Evolutionary conservation across 805 yeast species (phyloP).

Genomic region (Zygosaccharomyces bailii): DNA sequence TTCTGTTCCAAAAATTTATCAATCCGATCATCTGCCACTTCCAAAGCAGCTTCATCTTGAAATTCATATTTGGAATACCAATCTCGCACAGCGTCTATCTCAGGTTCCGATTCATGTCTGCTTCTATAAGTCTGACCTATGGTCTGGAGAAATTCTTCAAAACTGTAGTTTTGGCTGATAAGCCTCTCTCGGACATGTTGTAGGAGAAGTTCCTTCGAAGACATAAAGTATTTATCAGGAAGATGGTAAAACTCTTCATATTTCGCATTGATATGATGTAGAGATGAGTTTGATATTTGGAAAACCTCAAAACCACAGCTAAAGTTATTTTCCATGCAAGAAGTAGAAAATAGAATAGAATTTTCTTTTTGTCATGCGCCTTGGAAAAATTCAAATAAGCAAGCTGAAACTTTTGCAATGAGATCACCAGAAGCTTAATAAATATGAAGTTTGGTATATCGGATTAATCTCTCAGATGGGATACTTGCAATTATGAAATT

Average conservation of each 20-base stretch:
- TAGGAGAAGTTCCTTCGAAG: slow-evolving; percentile 10
- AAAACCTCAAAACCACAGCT: background rate
- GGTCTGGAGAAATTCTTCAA: slow-evolving; percentile 10
- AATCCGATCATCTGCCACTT: slow-evolving; percentile 5
- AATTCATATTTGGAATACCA: slow-evolving; percentile 12
- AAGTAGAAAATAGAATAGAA: no score
- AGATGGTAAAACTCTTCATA: no score
- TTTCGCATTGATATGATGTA: no score
- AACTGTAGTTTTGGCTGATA: slow-evolving; percentile 7
- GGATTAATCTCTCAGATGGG: no score
- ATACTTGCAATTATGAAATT: no score
- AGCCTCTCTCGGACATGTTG: slow-evolving; percentile 3
- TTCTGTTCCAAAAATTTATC: slow-evolving; percentile 7
- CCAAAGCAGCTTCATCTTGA: slow-evolving; percentile 6
- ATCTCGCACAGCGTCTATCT: slow-evolving; percentile 2
- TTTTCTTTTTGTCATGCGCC: no score
- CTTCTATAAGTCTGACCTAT: slow-evolving; percentile 7
- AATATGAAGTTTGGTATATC: no score
- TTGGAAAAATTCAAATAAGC: no score
- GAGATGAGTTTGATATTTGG: background rate
- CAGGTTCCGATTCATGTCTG: slow-evolving; percentile 3
- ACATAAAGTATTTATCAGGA: no score
- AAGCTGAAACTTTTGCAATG: no score
- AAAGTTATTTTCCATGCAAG: no score
- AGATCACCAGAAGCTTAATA: no score